Evolutionary conservation across 495 filamentous ascomycete species (phyloP).

Genomic region (Podospora tetraspora): DNA sequence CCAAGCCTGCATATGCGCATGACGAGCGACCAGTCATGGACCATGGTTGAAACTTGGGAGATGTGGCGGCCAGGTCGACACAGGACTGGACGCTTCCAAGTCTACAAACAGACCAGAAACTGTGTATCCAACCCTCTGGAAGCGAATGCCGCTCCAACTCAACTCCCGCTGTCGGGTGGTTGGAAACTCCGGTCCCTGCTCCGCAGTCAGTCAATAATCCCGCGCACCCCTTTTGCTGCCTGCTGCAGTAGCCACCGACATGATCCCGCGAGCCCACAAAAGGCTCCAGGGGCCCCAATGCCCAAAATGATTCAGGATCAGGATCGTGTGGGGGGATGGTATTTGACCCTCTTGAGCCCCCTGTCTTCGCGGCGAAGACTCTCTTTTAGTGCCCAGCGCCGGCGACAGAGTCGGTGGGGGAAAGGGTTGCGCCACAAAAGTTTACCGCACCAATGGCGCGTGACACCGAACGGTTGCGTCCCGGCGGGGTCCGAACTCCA

Average conservation of each 20-base stretch:
- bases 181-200: background rate
- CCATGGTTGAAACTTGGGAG: background rate
- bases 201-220: too few species aligned
- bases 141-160: too few species aligned
- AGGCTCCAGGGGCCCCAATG: background rate
- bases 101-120: background rate
- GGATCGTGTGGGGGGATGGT: background rate
- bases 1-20: background rate
- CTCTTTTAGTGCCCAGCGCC: too few species aligned
- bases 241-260: background rate
- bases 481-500: too few species aligned
- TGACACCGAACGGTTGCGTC: background rate
- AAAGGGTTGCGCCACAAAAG: background rate
- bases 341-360: background rate
- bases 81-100: background rate
- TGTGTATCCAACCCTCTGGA: too few species aligned
- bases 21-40: background rate
- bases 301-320: background rate
- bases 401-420: too few species aligned
- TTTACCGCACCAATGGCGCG: background rate
- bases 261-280: background rate
- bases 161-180: too few species aligned
- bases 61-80: background rate
- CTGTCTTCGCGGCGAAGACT: too few species aligned
- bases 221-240: background rate